Percentiles rank a stretch among this genome's conserved stretches.
These are phyloP conservation scores for Pulveroboletus ravenelii DNA, from an alignment of 768 basidiomycete genomes.

Conservation along the genomic window DNA sequence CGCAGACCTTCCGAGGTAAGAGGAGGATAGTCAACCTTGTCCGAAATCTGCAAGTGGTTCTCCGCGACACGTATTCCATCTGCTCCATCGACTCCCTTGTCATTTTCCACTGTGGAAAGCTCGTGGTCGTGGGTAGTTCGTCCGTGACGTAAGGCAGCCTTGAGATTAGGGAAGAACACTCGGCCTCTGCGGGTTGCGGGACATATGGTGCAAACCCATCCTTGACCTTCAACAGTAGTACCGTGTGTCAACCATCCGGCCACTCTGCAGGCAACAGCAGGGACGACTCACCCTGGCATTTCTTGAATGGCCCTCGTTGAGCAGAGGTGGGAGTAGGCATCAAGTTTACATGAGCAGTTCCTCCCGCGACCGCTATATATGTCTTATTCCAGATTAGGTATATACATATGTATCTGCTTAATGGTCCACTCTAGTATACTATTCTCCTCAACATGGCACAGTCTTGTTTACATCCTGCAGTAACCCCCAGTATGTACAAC, in stretches of 20 bases:
- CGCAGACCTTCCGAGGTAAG: constrained; percentile 28
- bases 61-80: constrained; percentile 1
- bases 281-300: constrained; percentile 17
- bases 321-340: constrained; percentile 22
- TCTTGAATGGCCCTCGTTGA: constrained; percentile 17
- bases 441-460: too few relatives aligned
- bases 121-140: constrained; percentile 17
- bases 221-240: constrained; percentile 23
- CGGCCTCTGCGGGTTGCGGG: constrained; percentile 17
- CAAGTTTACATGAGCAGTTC: constrained; percentile 11
- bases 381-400: constrained; percentile 7
- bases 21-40: constrained; percentile 26
- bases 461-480: too few relatives aligned
- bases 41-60: constrained; percentile 6
- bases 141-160: constrained; percentile 33
- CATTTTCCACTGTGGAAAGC: constrained; percentile 3
- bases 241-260: constrained; percentile 1
- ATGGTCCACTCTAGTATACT: too few relatives aligned
- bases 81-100: not conserved
- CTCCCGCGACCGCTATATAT: constrained; percentile 12
- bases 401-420: too few relatives aligned
- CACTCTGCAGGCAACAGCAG: not conserved
- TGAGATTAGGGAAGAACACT: constrained; percentile 21
- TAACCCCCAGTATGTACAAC: not conserved
- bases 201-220: constrained; percentile 35